Evolutionary conservation across 805 yeast species (phyloP).

Genomic region (Metschnikowia sp.): DNA sequence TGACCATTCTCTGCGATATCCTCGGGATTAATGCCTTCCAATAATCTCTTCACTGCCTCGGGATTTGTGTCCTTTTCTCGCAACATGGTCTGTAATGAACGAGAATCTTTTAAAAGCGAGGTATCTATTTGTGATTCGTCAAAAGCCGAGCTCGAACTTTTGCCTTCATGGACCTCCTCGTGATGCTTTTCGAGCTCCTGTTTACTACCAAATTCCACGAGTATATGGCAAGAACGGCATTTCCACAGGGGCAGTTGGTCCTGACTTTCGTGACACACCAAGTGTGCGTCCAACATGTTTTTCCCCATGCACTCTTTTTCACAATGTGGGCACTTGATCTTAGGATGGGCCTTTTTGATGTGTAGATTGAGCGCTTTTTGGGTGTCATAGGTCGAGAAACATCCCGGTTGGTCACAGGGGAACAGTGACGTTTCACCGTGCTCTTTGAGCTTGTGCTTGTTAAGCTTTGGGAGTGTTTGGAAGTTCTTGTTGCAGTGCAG

Average conservation of each 20-base stretch:
- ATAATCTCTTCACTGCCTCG: too few relatives aligned
- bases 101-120: too few relatives aligned
- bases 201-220: conserved; percentile 49
- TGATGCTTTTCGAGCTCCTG: conserved; percentile 58
- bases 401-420: conserved; percentile 61
- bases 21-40: too few relatives aligned
- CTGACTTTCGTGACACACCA: conserved; percentile 57
- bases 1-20: not conserved
- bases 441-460: conserved; percentile 60
- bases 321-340: conserved; percentile 61
- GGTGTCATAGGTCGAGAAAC: conserved; percentile 57
- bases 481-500: conserved; percentile 62
- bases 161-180: conserved; percentile 33
- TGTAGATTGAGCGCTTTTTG: conserved; percentile 76
- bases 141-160: not conserved
- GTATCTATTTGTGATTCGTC: too few relatives aligned
- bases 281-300: conserved; percentile 66
- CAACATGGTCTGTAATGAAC: too few relatives aligned
- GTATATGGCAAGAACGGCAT: conserved; percentile 50
- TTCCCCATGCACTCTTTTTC: conserved; percentile 71
- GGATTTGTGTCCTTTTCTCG: too few relatives aligned
- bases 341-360: conserved; percentile 68
- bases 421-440: conserved; percentile 58
- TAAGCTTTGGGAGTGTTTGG: conserved; percentile 60
- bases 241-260: conserved; percentile 50